Evolutionary conservation across 225 moss, liverwort and hornwort genomes (phyloP), one percentile per base, ranked within the genome.

Genomic region (Polytrichum commune): DNA sequence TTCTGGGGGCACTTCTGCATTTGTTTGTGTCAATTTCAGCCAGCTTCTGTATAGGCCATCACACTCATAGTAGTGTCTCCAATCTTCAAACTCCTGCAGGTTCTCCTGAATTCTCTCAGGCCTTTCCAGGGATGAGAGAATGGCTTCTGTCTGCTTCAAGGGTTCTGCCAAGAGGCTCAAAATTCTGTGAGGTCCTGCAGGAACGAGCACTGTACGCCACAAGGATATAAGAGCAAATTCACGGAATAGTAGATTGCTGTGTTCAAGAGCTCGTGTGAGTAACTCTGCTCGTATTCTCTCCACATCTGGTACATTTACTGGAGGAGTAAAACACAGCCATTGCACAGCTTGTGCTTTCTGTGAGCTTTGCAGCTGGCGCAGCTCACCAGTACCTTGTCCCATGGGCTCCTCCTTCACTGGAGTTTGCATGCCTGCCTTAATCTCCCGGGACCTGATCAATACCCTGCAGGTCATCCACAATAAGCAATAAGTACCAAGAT

Each of bases 51-150:
- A 98, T 16, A 98, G 91, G 71, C 91, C 82, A 81, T 98, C 98
- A 85, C 90, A 98, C 71, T 95, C 93, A 70, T 91, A 98, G 80
- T 91, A 98, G 64, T 83, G 85, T 71, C 93, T 93, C 98, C 98
- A 98, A 63, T 93, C 90, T 74, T 95, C 88, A 70, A 93, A 98
- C 77, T 95, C 98, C 67, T 87, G 88, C 74, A 98, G 81, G 77
- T 84, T 91, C 73, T 90, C 93, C 69, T 89, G 88, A 72, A 98
- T 84, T 56, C 80, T 84, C 33, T 90, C 79, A 20, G 84, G 91
- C 57, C 91, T 75, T 63, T 95, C 88, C 62, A 95, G 77, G 26
- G 95, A 90, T 9, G 86, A 80, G 62, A 98, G 84, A 67, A 80
- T 79, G 53, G 91, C 93, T 56, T 85, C 81, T 53, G 87, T 84